phyloP scores from a whole-genome alignment of 2,329 filamentous ascomycete genomes.

The Xenoacremonium recifei region DNA sequence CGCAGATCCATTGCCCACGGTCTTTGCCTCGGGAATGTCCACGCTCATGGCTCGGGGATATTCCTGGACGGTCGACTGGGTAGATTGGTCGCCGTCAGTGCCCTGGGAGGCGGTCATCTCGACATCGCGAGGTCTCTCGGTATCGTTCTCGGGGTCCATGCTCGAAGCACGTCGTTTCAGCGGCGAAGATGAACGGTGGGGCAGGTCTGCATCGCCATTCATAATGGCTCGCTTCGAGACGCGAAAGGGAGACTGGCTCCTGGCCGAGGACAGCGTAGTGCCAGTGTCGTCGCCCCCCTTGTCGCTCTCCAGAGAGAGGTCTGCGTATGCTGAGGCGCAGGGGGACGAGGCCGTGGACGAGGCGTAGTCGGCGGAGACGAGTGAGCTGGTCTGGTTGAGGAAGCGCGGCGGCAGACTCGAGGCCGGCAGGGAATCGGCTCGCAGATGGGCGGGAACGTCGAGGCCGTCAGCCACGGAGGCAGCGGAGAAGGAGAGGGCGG shows the following conservation, averaged over 20 bases:
- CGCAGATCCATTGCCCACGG: conserved; percentile 14
- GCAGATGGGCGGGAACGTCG: conserved; percentile 40
- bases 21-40: conserved; percentile 32
- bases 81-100: conserved; percentile 11
- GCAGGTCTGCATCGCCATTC: conserved; percentile 57
- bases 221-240: conserved; percentile 55
- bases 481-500: conserved; percentile 50
- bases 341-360: conserved; percentile 59
- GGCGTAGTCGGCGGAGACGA: conserved; percentile 47
- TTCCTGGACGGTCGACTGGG: conserved; percentile 14
- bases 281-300: conserved; percentile 47
- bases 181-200: conserved; percentile 62
- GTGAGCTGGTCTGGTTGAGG: conserved; percentile 42
- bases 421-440: conserved; percentile 43
- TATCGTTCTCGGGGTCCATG: conserved; percentile 52
- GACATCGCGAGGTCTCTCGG: conserved; percentile 42
- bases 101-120: conserved; percentile 39
- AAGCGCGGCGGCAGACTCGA: conserved; percentile 53
- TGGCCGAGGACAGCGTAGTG: conserved; percentile 36
- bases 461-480: conserved; percentile 37
- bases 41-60: conserved; percentile 42
- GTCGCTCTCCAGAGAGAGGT: conserved; percentile 57
- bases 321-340: conserved; percentile 53
- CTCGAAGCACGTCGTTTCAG: conserved; percentile 63
- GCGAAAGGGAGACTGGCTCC: conserved; percentile 54